Base-by-base conservation (phyloP, 345 rosid genomes). In the Rhodamnia rubescens region DNA sequence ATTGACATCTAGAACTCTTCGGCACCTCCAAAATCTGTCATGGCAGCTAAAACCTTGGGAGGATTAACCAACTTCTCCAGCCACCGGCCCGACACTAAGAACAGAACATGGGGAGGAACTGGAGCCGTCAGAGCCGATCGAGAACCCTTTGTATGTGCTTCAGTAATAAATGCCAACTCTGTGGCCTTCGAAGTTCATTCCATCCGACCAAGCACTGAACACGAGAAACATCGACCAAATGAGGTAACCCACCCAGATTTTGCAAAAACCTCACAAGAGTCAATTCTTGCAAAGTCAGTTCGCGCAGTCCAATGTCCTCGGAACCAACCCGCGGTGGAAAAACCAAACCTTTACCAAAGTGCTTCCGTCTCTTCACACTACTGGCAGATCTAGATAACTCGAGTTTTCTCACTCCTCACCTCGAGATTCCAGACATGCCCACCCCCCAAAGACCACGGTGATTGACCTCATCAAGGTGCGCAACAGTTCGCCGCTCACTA, bases 1-100 rank as follows among this genome's bases (percentile, higher is more conserved):
- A 86, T 85, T 51, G 87, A 88, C 93, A 87, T 92, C 47, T 0
- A 69, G 78, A 69, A 69, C 32, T 10, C 47, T 69, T 36, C 32
- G 78, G 86, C 84, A 87, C 85, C 88, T 56, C 78, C 47, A 69
- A 69, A 69, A 32, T 5, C 78, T 5, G 47, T 69, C 78, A 69
- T 69, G 78, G 78, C 36, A 69, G 47, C 47, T 32, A 69, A 69
- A 69, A 69, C 47, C 78, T 69, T 18, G 0, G 24, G 78, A 12
- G 26, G 29, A 82, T 2, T 44, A 52, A 44, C 57, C 51, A 52
- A 22, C 44, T 11, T 82, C 84, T 82, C 36, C 26, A 52, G 24
- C 14, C 15, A 14, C 22, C 36, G 57, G 44, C 58, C 51, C 5
- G 32, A 32, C 47, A 18, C 78, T 32, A 36, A 32, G 78, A 69